Percentiles rank a stretch among this genome's conserved stretches.
Conservation (phyloP, 1,284 basidiomycete genomes). For the Ceratobasidium sp. region DNA sequence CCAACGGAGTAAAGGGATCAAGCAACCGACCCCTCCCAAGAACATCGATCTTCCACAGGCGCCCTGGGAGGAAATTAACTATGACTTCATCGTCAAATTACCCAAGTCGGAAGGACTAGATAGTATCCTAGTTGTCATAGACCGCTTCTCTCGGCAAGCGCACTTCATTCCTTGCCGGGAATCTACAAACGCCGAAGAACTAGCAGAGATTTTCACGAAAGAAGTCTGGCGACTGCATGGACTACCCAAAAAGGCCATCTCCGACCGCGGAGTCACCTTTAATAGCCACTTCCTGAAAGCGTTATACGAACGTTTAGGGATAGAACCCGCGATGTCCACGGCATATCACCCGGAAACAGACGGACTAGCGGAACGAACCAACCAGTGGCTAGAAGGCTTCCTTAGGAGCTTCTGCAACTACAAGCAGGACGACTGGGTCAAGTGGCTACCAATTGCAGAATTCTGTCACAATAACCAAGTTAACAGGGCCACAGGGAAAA, state of each 20-base stretch:
- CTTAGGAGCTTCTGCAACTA: neutral
- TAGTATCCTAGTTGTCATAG: neutral
- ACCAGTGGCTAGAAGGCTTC: neutral
- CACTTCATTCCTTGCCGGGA: no score
- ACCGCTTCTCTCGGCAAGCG: no score
- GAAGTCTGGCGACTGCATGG: neutral
- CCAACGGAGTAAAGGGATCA: no score
- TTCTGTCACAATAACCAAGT: no score
- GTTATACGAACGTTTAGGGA: no score
- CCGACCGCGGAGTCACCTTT: neutral
- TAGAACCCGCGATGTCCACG: no score
- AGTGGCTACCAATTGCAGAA: neutral
- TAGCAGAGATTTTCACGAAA: neutral
- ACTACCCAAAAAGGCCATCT: neutral
- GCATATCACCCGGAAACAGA: no score
- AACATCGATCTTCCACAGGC: no score
- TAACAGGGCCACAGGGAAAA: no score
- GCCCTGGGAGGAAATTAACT: neutral
- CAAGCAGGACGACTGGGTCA: slow-evolving; percentile 2
- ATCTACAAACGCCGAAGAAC: neutral
- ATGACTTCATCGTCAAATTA: neutral
- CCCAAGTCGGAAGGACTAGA: neutral
- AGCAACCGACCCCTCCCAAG: no score
- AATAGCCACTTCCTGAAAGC: neutral
- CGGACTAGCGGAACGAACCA: no score